These are phyloP conservation scores for Tulasnella sp. DNA, from an alignment of 768 basidiomycete species.

Conservation along the genomic window DNA sequence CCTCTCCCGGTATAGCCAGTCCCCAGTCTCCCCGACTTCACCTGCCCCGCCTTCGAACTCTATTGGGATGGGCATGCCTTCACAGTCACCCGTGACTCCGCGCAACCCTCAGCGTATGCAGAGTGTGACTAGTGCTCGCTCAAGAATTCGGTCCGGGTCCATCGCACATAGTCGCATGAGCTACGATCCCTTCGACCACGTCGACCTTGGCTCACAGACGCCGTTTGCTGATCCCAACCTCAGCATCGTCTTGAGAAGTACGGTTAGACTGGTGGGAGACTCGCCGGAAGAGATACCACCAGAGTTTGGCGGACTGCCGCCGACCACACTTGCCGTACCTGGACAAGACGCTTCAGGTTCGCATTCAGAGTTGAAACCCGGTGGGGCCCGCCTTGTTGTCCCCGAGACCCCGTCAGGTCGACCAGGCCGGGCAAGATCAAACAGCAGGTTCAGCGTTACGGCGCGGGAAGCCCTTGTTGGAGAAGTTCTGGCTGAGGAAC, in stretches of 20 bases:
- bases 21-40: not conserved
- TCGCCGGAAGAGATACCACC: not conserved
- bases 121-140: constrained; percentile 2
- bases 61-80: not conserved
- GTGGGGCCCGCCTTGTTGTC: not conserved
- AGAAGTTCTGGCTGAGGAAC: constrained; percentile 62
- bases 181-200: constrained; percentile 5
- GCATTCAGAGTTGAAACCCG: not conserved
- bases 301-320: not conserved
- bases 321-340: not conserved
- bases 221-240: constrained; percentile 13
- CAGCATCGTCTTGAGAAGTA: constrained; percentile 7
- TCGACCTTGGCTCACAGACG: constrained; percentile 5
- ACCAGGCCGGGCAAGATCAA: not conserved
- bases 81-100: not conserved
- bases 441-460: constrained; percentile 19
- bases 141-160: not conserved
- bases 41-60: not conserved
- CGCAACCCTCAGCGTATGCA: not conserved
- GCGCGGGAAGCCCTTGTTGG: constrained; percentile 51
- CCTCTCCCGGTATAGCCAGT: not conserved
- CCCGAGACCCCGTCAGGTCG: not conserved
- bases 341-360: not conserved
- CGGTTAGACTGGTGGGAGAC: not conserved
- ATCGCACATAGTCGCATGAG: not conserved